Evolutionary conservation across 1,284 basidiomycete genomes (phyloP).

Genomic region (Tilletia caries): DNA sequence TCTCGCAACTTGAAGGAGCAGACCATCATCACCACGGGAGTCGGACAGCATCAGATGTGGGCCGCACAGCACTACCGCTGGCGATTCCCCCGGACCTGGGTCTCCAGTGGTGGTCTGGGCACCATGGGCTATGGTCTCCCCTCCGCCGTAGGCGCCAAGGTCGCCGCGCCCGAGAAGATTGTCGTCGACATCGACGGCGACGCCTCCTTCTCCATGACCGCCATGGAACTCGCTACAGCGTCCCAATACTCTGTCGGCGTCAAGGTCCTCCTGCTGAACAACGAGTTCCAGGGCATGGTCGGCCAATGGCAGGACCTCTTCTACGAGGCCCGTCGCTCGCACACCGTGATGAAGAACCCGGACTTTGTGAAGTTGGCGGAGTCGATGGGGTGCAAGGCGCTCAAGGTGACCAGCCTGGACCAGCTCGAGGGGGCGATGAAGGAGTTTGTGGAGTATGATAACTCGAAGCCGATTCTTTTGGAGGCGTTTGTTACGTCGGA

Average conservation of each 20-base stretch:
- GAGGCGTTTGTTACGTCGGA: conserved; percentile 81
- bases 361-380: conserved; percentile 84
- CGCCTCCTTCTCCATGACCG: conserved; percentile 94
- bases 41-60: conserved; percentile 99
- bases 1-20: conserved; percentile 73
- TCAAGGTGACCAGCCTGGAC: conserved; percentile 68
- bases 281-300: conserved; percentile 73
- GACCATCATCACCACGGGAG: conserved; percentile 84
- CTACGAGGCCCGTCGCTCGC: conserved; percentile 89
- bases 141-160: conserved; percentile 90
- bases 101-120: conserved; percentile 94
- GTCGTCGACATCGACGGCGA: conserved; percentile 97
- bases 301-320: conserved; percentile 98
- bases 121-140: conserved; percentile 95
- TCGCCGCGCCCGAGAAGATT: conserved; percentile 85
- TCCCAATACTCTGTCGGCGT: conserved; percentile 87
- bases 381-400: conserved; percentile 86
- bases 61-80: conserved; percentile 92
- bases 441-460: conserved; percentile 94
- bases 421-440: conserved; percentile 94
- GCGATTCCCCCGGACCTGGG: conserved; percentile 79
- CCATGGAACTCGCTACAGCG: conserved; percentile 95
- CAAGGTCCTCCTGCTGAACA: conserved; percentile 64
- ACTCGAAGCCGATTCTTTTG: conserved; percentile 77
- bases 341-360: conserved; percentile 90